phyloP scores from a whole-genome alignment of 352 stramenopile species.

The Phytopythium chamaehyphon region DNA sequence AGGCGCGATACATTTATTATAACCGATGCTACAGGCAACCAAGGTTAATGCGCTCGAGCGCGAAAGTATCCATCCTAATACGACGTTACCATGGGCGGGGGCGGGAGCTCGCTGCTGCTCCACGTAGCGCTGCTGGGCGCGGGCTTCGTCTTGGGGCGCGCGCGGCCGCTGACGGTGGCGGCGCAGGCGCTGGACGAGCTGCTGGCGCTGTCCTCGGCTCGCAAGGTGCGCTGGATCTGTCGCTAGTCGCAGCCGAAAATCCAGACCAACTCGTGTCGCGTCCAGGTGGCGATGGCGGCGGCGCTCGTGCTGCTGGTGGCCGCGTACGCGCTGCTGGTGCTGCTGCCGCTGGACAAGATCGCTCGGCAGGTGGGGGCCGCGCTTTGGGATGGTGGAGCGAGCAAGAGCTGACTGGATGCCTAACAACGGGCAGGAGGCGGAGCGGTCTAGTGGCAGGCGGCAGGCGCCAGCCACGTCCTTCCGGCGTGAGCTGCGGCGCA shows the following conservation, averaged over 20 bases:
- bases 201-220: slow-evolving; percentile 22
- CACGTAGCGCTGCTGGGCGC: slow-evolving; percentile 55
- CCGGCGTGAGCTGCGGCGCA: slow-evolving; percentile 69
- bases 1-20: not conserved
- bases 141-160: slow-evolving; percentile 59
- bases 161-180: slow-evolving; percentile 44
- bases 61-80: too few relatives aligned
- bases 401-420: not conserved
- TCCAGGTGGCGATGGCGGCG: slow-evolving; percentile 35
- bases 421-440: slow-evolving; percentile 20
- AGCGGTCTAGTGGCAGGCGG: slow-evolving; percentile 4
- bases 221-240: slow-evolving; percentile 36
- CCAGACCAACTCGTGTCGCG: too few relatives aligned
- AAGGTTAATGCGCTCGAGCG: too few relatives aligned
- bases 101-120: slow-evolving; percentile 44
- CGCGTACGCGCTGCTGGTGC: slow-evolving; percentile 54
- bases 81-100: not conserved
- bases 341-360: slow-evolving; percentile 56
- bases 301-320: slow-evolving; percentile 41
- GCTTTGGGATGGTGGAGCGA: too few relatives aligned
- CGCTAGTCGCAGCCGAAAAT: too few relatives aligned
- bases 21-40: too few relatives aligned
- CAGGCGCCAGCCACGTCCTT: slow-evolving; percentile 56
- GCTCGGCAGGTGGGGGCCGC: slow-evolving; percentile 21
- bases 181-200: slow-evolving; percentile 48